Conservation (phyloP, 257 asterid genomes). For the Solanum phureja region DNA sequence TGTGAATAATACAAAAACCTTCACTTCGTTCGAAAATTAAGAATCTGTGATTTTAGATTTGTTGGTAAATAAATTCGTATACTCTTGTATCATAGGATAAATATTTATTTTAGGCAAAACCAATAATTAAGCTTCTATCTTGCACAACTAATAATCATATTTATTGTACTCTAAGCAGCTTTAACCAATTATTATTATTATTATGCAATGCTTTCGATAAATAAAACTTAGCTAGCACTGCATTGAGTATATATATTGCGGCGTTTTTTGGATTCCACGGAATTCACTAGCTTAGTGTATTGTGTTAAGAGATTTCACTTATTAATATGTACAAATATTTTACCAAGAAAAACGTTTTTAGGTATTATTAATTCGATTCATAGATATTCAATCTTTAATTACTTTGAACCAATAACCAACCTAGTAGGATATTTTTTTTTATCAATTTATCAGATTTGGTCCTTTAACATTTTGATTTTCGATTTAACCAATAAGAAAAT, state of each 20-base stretch:
- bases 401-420: not conserved
- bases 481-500: not conserved
- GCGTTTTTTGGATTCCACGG: not conserved
- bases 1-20: not conserved
- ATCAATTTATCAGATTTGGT: not conserved
- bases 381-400: no score
- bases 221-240: not conserved
- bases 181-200: not conserved
- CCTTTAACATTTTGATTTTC: no score
- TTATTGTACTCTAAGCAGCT: not conserved
- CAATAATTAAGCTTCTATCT: not conserved
- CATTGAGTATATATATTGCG: not conserved
- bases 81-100: no score
- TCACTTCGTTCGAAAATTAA: not conserved
- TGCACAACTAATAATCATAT: not conserved
- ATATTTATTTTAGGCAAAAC: no score
- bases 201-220: not conserved
- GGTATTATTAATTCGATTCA: no score
- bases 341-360: not conserved
- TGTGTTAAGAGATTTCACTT: not conserved
- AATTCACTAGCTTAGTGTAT: not conserved
- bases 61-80: not conserved
- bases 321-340: not conserved
- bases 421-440: no score
- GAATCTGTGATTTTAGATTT: not conserved